phyloP scores from a whole-genome alignment of 2,329 filamentous ascomycete species.

The Plenodomus lindquistii region DNA sequence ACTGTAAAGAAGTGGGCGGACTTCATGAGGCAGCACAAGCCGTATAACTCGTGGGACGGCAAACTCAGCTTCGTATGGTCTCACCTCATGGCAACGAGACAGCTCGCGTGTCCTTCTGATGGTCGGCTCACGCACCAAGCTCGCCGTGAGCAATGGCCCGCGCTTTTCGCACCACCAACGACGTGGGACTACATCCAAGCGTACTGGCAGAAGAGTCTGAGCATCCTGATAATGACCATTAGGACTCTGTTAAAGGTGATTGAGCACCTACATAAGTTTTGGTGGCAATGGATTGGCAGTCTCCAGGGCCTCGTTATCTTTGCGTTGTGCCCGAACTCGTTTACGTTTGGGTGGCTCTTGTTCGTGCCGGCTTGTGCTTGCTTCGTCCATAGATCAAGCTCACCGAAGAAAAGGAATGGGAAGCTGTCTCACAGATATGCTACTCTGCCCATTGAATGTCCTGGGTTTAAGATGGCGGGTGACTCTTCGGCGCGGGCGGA shows the following conservation, averaged over 20 bases:
- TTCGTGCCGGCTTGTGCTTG: too few relatives aligned
- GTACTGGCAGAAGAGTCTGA: not conserved
- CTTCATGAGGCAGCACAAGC: slow-evolving; percentile 12
- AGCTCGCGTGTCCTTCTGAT: not conserved
- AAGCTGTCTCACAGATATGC: too few relatives aligned
- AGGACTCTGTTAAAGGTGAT: too few relatives aligned
- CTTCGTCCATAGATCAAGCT: too few relatives aligned
- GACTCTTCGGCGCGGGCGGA: too few relatives aligned
- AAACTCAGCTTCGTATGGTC: slow-evolving; percentile 11
- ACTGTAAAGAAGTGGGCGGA: slow-evolving; percentile 14
- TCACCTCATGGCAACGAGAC: slow-evolving; percentile 5
- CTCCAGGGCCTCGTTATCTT: not conserved
- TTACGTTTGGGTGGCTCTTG: too few relatives aligned
- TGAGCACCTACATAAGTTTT: not conserved
- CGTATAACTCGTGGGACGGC: slow-evolving; percentile 11
- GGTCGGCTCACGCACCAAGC: slow-evolving; percentile 2
- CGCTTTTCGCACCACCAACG: slow-evolving; percentile 9
- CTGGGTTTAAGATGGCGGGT: too few relatives aligned
- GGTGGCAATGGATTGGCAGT: not conserved
- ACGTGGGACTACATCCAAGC: slow-evolving; percentile 1
- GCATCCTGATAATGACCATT: not conserved
- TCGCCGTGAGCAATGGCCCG: slow-evolving; percentile 7
- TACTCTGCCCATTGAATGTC: too few relatives aligned
- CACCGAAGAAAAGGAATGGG: too few relatives aligned
- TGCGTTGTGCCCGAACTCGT: too few relatives aligned